A percentile compares a stretch with the other conserved stretches of the same genome.
These are phyloP conservation scores for Hemileccinum rubropunctum DNA, from an alignment of 768 basidiomycete genomes.

Conservation along the genomic window DNA sequence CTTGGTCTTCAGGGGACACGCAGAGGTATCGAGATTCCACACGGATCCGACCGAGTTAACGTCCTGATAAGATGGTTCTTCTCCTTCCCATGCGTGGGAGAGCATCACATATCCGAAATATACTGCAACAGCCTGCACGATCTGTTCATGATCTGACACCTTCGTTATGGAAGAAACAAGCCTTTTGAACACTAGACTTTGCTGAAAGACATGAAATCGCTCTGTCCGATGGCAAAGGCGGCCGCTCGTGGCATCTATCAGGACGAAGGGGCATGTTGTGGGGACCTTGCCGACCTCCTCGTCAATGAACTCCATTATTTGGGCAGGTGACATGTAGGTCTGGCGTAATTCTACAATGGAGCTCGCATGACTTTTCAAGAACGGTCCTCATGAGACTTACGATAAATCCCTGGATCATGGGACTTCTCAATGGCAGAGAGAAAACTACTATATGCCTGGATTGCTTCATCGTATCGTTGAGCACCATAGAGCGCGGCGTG, in stretches of 20 bases:
- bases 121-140: neutral
- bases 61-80: constrained; percentile 1
- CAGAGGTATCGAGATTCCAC: neutral
- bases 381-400: neutral
- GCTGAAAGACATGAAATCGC: neutral
- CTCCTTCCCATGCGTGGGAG: neutral
- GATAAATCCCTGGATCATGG: neutral
- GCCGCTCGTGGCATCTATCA: constrained; percentile 4
- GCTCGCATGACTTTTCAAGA: neutral
- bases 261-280: constrained; percentile 5
- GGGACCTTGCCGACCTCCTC: neutral
- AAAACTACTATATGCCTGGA: neutral
- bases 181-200: neutral
- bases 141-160: neutral
- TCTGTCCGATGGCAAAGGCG: neutral
- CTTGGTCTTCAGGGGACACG: neutral
- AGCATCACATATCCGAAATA: constrained; percentile 1
- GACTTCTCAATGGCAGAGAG: neutral
- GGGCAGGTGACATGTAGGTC: constrained; percentile 1
- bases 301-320: neutral
- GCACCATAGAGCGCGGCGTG: neutral
- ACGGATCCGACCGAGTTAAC: neutral
- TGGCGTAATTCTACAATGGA: neutral
- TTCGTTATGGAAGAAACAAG: neutral
- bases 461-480: constrained; percentile 1